Evolutionary conservation across 306 rosid genomes (phyloP), one percentile per base, ranked within the genome.

Genomic region (Begonia peltatifolia): DNA sequence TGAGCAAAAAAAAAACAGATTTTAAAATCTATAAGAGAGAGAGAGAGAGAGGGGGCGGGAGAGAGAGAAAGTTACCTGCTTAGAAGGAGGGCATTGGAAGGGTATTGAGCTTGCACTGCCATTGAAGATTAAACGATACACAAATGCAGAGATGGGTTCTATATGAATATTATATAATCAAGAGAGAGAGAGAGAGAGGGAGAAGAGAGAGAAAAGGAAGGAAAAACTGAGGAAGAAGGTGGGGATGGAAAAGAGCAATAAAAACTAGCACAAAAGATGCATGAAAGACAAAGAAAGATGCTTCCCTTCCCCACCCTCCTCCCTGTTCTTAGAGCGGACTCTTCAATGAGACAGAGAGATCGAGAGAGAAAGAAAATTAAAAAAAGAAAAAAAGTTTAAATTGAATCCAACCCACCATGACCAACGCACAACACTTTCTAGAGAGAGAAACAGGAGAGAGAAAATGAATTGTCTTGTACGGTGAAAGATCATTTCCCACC

Each of bases 21-120:
- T 35, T 43, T 60, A 65, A 58, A 67, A 62, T 14, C 55, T 30
- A 60, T 30, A 5, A 30, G 8, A 30, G 66, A 63, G 67, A 43
- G 1, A 10, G 62, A 77, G 55, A 17, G 18, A 17, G 18, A 1
- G 18, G 68, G 30, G 38, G 38, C 3, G 9, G 9, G 36, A 49
- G 41, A 44, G 1, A 13, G 48, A 44, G 60, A 46, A 30, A 43
- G 41, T 54, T 57, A 87, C 96, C 96, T 82, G 78, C 80, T 85
- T 30, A 80, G 74, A 18, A 80, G 67, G 62, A 85, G 87, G 15
- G 73, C 63, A 68, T 85, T 90, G 50, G 92, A 90, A 15, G 95
- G 95, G 66, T 90, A 86, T 68, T 90, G 99, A 80, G 99, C 99
- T 79, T 86, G 99, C 60, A 90, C 99, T 6, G 99, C 95, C 99